phyloP scores from a whole-genome alignment of 2,329 filamentous ascomycete species.

The Epichloe bromicola region DNA sequence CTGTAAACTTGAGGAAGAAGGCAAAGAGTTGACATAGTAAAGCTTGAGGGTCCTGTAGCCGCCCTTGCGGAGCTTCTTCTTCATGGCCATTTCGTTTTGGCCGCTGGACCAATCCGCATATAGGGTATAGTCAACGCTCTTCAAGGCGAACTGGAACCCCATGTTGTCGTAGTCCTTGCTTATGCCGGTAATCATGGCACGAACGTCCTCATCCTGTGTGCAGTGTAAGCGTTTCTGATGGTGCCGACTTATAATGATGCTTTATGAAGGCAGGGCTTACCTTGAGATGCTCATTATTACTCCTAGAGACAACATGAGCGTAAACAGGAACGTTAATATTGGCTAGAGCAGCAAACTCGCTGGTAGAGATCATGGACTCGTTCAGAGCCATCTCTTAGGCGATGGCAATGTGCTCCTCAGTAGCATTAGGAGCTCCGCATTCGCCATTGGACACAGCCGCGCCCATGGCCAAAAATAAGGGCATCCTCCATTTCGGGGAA shows the following conservation, averaged over 20 bases:
- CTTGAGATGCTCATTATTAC: neutral
- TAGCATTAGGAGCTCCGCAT: slow-evolving; percentile 2
- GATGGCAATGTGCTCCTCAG: neutral
- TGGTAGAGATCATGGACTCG: neutral
- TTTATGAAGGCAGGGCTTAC: neutral
- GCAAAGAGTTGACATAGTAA: slow-evolving; percentile 20
- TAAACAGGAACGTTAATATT: slow-evolving; percentile 1
- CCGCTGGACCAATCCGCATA: neutral
- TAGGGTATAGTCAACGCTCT: neutral
- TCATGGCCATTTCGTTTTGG: neutral
- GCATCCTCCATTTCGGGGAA: neutral
- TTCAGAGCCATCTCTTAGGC: neutral
- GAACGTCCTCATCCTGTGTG: neutral
- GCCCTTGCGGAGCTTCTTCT: slow-evolving; percentile 20
- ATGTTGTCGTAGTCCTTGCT: neutral
- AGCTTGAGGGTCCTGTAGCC: slow-evolving; percentile 27
- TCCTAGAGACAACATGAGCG: neutral
- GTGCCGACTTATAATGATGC: neutral
- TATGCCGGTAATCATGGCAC: neutral
- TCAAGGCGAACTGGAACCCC: neutral
- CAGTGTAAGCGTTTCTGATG: neutral
- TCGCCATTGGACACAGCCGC: neutral
- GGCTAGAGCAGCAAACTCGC: neutral
- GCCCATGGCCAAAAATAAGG: neutral
- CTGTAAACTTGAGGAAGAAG: slow-evolving; percentile 8